phyloP scores from a whole-genome alignment of 2,329 filamentous ascomycete genomes.

The Venturia effusa region DNA sequence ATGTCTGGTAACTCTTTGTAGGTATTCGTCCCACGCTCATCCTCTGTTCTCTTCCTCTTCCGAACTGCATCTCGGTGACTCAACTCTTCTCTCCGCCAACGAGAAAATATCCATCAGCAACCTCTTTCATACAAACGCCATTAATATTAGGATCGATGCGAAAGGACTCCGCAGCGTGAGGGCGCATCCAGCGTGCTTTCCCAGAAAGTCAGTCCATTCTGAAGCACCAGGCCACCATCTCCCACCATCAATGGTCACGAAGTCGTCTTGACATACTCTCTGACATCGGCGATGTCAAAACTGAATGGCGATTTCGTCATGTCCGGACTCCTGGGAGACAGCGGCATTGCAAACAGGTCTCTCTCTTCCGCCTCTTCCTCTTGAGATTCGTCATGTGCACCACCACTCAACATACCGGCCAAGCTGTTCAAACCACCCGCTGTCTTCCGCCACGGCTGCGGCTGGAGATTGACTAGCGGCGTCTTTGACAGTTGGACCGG shows the following conservation, averaged over 20 bases:
- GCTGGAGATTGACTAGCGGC: slow-evolving; percentile 3
- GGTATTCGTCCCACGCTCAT: too few relatives aligned
- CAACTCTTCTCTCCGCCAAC: neutral
- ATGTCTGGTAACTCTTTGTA: too few relatives aligned
- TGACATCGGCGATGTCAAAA: slow-evolving; percentile 36
- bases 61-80: neutral
- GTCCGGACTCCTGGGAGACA: slow-evolving; percentile 78
- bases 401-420: neutral
- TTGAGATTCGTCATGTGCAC: neutral
- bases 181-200: neutral
- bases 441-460: slow-evolving; percentile 14
- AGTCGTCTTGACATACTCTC: slow-evolving; percentile 16
- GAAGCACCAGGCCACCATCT: neutral
- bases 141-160: neutral
- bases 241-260: neutral
- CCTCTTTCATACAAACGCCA: neutral
- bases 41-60: too few relatives aligned
- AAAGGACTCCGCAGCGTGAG: neutral
- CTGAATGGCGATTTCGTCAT: slow-evolving; percentile 76
- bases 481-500: slow-evolving; percentile 12
- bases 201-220: neutral
- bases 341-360: slow-evolving; percentile 75
- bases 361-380: slow-evolving; percentile 51
- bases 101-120: neutral
- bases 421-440: neutral